These are phyloP conservation scores for Apocynum venetum DNA, from an alignment of 257 asterid genomes.

Conservation along the genomic window DNA sequence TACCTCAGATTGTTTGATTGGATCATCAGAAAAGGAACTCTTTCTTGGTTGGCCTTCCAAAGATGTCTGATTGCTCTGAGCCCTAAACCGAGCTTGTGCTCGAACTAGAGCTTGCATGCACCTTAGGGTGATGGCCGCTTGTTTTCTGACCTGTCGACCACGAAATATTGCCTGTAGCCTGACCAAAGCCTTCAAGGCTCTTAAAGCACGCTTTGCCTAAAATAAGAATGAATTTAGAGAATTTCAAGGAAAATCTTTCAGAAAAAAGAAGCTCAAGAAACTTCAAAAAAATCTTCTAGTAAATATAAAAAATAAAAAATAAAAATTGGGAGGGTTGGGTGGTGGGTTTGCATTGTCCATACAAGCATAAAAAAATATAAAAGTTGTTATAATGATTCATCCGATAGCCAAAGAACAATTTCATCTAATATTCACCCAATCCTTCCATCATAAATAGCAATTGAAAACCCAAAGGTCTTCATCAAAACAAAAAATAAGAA, in stretches of 20 bases:
- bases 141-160: conserved; percentile 73
- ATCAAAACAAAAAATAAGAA: neutral
- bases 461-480: neutral
- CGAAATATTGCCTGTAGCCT: conserved; percentile 91
- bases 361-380: too few relatives aligned
- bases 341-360: neutral
- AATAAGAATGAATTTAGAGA: neutral
- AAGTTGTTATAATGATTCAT: neutral
- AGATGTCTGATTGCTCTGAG: conserved; percentile 45
- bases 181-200: conserved; percentile 87
- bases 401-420: neutral
- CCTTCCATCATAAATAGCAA: neutral
- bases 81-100: conserved; percentile 76
- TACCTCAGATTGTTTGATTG: conserved; percentile 64
- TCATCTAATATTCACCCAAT: neutral
- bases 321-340: too few relatives aligned
- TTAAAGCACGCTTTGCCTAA: conserved; percentile 84
- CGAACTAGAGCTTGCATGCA: conserved; percentile 93
- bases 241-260: neutral
- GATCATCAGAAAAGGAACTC: conserved; percentile 30
- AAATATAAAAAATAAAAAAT: too few relatives aligned
- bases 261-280: conserved; percentile 1
- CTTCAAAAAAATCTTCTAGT: too few relatives aligned
- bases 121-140: conserved; percentile 75
- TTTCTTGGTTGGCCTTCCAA: conserved; percentile 22